Evolutionary conservation across 2,329 filamentous ascomycete species (phyloP).

Genomic region (Didymella lethalis): DNA sequence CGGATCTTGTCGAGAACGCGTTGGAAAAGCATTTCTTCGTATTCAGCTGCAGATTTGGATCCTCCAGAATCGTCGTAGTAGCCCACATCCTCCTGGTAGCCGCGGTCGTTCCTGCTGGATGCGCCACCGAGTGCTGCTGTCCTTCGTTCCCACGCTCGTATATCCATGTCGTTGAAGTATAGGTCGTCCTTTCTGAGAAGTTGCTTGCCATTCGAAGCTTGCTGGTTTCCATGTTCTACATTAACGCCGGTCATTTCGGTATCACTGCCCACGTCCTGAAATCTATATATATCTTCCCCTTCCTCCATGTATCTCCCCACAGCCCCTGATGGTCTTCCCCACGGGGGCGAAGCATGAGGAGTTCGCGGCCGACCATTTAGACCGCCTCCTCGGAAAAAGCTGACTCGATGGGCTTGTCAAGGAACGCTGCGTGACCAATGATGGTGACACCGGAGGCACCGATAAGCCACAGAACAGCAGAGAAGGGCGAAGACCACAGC

Average conservation of each 20-base stretch:
- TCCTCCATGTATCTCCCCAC: slow-evolving; percentile 60
- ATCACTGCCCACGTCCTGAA: slow-evolving; percentile 71
- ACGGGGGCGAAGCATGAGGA: slow-evolving; percentile 89
- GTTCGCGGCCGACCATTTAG: slow-evolving; percentile 99
- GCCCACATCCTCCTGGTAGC: slow-evolving; percentile 61
- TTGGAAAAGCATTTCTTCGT: slow-evolving; percentile 79
- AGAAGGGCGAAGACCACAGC: slow-evolving; percentile 83
- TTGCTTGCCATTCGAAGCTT: slow-evolving; percentile 35
- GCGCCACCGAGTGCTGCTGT: slow-evolving; percentile 58
- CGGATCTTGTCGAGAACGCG: slow-evolving; percentile 82
- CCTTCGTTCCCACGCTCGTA: slow-evolving; percentile 51
- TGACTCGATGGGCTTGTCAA: slow-evolving; percentile 99
- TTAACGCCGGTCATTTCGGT: slow-evolving; percentile 58
- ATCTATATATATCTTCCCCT: slow-evolving; percentile 57
- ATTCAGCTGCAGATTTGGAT: slow-evolving; percentile 50
- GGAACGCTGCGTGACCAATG: slow-evolving; percentile 89
- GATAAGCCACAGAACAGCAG: slow-evolving; percentile 91
- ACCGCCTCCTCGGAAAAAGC: slow-evolving; percentile 99
- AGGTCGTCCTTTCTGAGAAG: slow-evolving; percentile 54
- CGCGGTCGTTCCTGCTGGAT: slow-evolving; percentile 59
- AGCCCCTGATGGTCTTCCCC: slow-evolving; percentile 98
- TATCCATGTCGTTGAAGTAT: slow-evolving; percentile 59
- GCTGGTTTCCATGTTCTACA: slow-evolving; percentile 52
- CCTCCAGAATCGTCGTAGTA: slow-evolving; percentile 54
- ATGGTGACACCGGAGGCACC: slow-evolving; percentile 94